Percentiles rank a stretch among this genome's conserved stretches.
Evolutionary conservation across 495 filamentous ascomycete genomes (phyloP).

Genomic region (Aspergillus taichungensis): DNA sequence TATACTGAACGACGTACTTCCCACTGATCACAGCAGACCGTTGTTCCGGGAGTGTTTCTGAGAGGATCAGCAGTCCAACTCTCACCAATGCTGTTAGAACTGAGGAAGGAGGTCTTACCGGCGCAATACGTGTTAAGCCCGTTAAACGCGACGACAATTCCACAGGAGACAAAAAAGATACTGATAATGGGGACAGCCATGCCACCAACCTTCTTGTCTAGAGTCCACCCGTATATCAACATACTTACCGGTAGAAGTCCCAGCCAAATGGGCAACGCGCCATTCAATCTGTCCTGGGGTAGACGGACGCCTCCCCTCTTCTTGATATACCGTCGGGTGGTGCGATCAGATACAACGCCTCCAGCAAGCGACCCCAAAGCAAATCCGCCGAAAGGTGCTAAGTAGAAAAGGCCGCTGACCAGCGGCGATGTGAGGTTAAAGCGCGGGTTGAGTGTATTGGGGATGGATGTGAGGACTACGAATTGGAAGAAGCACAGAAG

Average conservation of each 20-base stretch:
- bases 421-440: conserved; percentile 60
- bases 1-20: conserved; percentile 64
- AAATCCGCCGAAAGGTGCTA: conserved; percentile 64
- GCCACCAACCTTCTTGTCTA: conserved; percentile 55
- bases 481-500: conserved; percentile 66
- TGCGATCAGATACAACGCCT: conserved; percentile 58
- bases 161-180: conserved; percentile 61
- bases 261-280: conserved; percentile 53
- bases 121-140: conserved; percentile 67
- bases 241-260: conserved; percentile 54
- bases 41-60: conserved; percentile 35
- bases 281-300: conserved; percentile 63
- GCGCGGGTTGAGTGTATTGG: conserved; percentile 63
- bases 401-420: conserved; percentile 66
- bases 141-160: conserved; percentile 63
- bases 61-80: neutral
- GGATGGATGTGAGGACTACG: conserved; percentile 59
- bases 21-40: conserved; percentile 62
- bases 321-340: conserved; percentile 53
- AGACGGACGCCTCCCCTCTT: conserved; percentile 51
- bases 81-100: neutral
- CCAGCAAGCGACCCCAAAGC: conserved; percentile 61
- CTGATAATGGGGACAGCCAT: conserved; percentile 59
- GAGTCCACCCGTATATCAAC: conserved; percentile 61
- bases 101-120: conserved; percentile 40